Evolutionary conservation across 805 yeast species (phyloP), one percentile per base, ranked within the genome.

Genomic region (Ogataea ramenticola): DNA sequence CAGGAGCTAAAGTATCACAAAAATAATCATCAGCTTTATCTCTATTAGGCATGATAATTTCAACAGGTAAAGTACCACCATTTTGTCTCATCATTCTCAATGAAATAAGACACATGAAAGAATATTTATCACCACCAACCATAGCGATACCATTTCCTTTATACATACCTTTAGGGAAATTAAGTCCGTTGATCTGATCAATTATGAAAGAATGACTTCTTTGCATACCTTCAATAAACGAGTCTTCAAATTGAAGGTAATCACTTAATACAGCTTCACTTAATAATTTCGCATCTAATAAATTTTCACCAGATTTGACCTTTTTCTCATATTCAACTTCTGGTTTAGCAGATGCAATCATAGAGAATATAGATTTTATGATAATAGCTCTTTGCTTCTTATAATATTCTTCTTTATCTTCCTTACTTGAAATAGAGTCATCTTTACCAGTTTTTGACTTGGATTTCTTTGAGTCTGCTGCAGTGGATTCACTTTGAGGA

Each of bases 81-180:
- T 69, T 48, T 10, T 71, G 66, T 48, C 85, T 60, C 42, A 79
- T 58, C 17, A 74, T 61, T 43, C 67, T 66, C 30, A 70, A 55
- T 0, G 72, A 72, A 16, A 77, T 57, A 32, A 79, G 54, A 1
- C 81, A 71, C 40, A 78, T 55, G 77, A 81, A 70, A 16, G 70
- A 57, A 49, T 61, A 70, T 43, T 70, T 69, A 8, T 81, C 83
- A 33, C 85, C 85, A 10, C 82, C 85, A 37, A 78, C 81, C 54
- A 70, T 76, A 2, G 78, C 83, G 10, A 77, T 72, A 16, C 85
- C 85, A 49, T 72, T 64, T 1, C 79, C 75, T 4, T 59, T 55
- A 54, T 73, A 76, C 11, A 75, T 49, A 5, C 65, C 60, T 46
- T 67, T 36, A 4, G 59, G 56, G 31, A 51, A 49, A 15, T 43